Base-by-base conservation (phyloP, 108 stramenopile species). In the Skeletonema grethae region DNA sequence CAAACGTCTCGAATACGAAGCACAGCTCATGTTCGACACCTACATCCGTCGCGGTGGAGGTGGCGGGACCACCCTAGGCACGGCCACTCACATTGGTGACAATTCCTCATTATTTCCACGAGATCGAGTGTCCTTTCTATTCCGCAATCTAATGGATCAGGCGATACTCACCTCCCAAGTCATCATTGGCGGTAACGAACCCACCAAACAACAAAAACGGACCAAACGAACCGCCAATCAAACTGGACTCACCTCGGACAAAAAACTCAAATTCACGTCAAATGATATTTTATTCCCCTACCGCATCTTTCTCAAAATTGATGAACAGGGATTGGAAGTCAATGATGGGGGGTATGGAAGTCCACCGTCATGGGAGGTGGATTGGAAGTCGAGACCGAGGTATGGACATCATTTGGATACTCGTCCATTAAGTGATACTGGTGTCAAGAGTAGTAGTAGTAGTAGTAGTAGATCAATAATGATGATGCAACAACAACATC, bases 271-370 rank as follows among this genome's bases (percentile, higher is more conserved):
- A 64, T 75, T 75, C 59, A 81, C 34, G 0, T 29, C 63, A 29
- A 65, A 75, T 45, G 80, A 81, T 32, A 38, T 81, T 7, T n/a
- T 81, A 25, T 75, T 81, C 20, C 80, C 73, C 4, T 64, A 71
- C n/a, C 61, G 58, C 8, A 65, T 81, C n/a, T 81, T 81, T 58
- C 48, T 81, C 55, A 28, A 24, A n/a, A 65, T 81, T 28, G 80
- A 81, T 57, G 39, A 50, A 35, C 35, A 50, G 20, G 30, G 38
- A 10, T 69, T 81, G 65, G 80, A 81, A 25, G 43, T 41, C 18
- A 41, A 64, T 35, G 77, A 72, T 68, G 77, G 80, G 20, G 66
- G 65, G 12, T 70, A 60, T 18, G 12, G 10, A 4, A 24, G 10
- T 10, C 43, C 13, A 7, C 57, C 31, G 1, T 35, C 16, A 12